Base-by-base conservation (phyloP, 169 alveolate species). In the Cystoisospora suis region DNA sequence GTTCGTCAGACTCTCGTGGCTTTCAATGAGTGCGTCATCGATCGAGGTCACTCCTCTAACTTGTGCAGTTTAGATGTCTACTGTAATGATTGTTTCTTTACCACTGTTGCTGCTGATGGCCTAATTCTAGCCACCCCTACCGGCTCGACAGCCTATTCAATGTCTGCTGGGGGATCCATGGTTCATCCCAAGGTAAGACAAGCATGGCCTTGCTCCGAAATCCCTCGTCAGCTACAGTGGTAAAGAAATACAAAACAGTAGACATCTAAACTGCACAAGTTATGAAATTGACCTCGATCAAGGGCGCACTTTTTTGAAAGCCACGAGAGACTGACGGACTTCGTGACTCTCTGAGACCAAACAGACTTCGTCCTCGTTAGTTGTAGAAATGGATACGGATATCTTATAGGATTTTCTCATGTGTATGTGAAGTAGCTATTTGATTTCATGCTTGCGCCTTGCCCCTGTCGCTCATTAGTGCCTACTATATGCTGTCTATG, bases 101-200 rank as follows among this genome's bases (percentile, higher is more conserved):
- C 97, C 80, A 94, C 95, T 34, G 96, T 95, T 9, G 79, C 96
- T 15, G 97, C 97, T 17, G 97, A 95, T 61, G 97, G 97, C 44
- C 81, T 94, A 29, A 92, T 97, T 77, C 88, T 97, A 20, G 96
- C 99, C n/a, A 98, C 99, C 6, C 99, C 99, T 0, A 97, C 99
- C 20, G 99, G 99, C n/a, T 97, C 99, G 29, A 99, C 99, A 5
- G 99, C 99, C 23, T 99, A 99, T 96, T 96, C 98, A 65, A 94
- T 98, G 95, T 94, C 99, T 15, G 99, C 99, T 0, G 99, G 99
- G 70, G 99, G 99, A 0, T 97, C 99, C 83, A 97, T 98, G 72
- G 98, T 99, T 53, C 98, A 97, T 86, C 98, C 98, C 46, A 96
- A 96, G 70, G 99, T 96, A 49, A 3, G 45, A 65, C 0, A 12